These are phyloP conservation scores for Aspergillus aculeatus DNA, from an alignment of 2,329 filamentous ascomycete species.

Conservation along the genomic window DNA sequence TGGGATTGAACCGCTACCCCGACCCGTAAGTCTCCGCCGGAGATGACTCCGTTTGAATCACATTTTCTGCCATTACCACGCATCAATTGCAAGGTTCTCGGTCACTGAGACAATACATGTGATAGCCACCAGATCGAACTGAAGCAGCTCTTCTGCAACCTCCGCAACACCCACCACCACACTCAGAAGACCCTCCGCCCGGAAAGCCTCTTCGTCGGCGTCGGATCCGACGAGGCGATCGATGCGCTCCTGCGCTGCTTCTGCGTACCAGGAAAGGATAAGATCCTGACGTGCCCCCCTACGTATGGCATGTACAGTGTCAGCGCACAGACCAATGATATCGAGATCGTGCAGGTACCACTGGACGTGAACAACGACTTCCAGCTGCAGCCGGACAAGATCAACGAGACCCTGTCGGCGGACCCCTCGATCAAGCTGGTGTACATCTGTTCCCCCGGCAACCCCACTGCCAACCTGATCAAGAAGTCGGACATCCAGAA, in stretches of 20 bases:
- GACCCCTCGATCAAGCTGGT: conserved; percentile 75
- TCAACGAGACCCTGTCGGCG: conserved; percentile 64
- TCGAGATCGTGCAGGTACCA: conserved; percentile 82
- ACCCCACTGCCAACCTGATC: conserved; percentile 82
- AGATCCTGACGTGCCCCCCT: conserved; percentile 90
- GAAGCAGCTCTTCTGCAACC: conserved; percentile 80
- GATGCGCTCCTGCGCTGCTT: conserved; percentile 92
- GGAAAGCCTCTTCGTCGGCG: conserved; percentile 87
- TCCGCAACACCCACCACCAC: conserved; percentile 81
- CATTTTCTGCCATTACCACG: background rate
- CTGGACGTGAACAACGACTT: conserved; percentile 72
- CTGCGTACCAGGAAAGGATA: conserved; percentile 81
- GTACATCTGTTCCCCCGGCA: conserved; percentile 93
- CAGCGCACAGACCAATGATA: conserved; percentile 90
- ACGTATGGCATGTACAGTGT: conserved; percentile 99
- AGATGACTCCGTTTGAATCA: background rate
- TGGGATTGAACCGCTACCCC: conserved; percentile 88
- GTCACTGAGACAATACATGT: background rate
- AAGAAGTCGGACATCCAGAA: conserved; percentile 69
- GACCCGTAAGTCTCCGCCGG: conserved; percentile 60
- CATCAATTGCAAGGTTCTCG: background rate
- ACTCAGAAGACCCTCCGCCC: conserved; percentile 71
- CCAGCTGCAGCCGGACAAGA: conserved; percentile 67
- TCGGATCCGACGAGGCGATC: conserved; percentile 95
- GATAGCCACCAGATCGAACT: conserved; percentile 74